phyloP scores from a whole-genome alignment of 108 stramenopile species.

The Epithemia pelagica region DNA sequence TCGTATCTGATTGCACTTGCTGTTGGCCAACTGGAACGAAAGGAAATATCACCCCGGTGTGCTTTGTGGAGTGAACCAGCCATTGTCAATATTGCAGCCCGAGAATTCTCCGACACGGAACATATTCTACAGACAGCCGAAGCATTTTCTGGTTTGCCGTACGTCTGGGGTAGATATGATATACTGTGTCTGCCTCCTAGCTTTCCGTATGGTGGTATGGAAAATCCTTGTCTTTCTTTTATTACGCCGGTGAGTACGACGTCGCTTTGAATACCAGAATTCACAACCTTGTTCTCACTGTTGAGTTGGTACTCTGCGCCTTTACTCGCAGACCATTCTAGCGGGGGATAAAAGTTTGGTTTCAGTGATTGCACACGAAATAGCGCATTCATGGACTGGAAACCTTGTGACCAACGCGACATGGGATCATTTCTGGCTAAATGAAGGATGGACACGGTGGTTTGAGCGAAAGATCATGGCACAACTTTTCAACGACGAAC shows the following conservation, averaged over 20 bases:
- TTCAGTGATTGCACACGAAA: slow-evolving; percentile 94
- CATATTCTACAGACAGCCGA: slow-evolving; percentile 87
- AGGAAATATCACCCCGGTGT: slow-evolving; percentile 73
- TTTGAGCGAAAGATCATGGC: slow-evolving; percentile 96
- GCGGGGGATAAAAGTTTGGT: slow-evolving; percentile 92
- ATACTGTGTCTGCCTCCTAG: slow-evolving; percentile 91
- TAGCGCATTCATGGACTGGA: slow-evolving; percentile 90
- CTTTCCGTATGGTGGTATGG: slow-evolving; percentile 99
- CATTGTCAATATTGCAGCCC: slow-evolving; percentile 84
- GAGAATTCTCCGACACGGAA: slow-evolving; percentile 93
- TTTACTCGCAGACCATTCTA: slow-evolving; percentile 82
- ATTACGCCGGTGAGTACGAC: slow-evolving; percentile 66
- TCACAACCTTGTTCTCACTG: no score
- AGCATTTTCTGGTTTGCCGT: slow-evolving; percentile 55
- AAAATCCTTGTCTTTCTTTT: slow-evolving; percentile 96
- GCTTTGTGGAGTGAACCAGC: slow-evolving; percentile 92
- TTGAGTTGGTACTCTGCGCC: no score
- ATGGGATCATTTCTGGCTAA: slow-evolving; percentile 90
- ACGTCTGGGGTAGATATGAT: slow-evolving; percentile 94
- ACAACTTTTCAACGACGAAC: slow-evolving; percentile 44
- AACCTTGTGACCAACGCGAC: slow-evolving; percentile 77
- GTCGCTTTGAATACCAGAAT: no score
- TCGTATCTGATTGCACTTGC: slow-evolving; percentile 93
- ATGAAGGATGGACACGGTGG: slow-evolving; percentile 98
- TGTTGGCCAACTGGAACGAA: slow-evolving; percentile 74